These are phyloP conservation scores for Phytophthora sojae DNA, from an alignment of 352 stramenopile genomes.

Conservation along the genomic window DNA sequence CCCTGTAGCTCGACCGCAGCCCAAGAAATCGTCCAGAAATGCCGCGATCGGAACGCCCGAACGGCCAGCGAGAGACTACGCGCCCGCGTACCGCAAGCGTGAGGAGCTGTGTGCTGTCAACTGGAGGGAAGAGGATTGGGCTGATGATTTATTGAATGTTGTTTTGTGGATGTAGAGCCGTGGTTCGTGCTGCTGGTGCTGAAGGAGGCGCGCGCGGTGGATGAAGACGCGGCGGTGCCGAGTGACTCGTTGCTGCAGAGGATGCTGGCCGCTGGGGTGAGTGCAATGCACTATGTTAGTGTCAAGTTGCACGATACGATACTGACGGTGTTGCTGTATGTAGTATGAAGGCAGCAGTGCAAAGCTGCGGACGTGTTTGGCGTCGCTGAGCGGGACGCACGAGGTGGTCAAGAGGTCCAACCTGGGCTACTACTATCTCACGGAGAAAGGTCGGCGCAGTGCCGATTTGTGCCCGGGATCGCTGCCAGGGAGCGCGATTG, in stretches of 20 bases:
- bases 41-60: not conserved
- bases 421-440: constrained; percentile 59
- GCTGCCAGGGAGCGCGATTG: constrained; percentile 3
- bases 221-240: constrained; percentile 46
- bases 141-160: not conserved
- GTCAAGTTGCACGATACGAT: no score
- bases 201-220: constrained; percentile 43
- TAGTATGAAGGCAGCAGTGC: constrained; percentile 64
- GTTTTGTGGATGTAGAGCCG: constrained; percentile 50
- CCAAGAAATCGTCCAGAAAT: not conserved
- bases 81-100: constrained; percentile 72
- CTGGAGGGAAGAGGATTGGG: not conserved
- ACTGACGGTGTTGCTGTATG: no score
- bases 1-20: not conserved
- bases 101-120: constrained; percentile 7
- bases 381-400: constrained; percentile 65
- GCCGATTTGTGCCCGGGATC: constrained; percentile 54
- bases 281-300: not conserved
- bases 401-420: constrained; percentile 59
- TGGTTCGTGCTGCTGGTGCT: constrained; percentile 80
- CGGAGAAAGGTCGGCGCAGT: constrained; percentile 59
- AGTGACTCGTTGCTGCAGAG: constrained; percentile 51
- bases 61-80: constrained; percentile 43
- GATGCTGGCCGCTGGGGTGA: constrained; percentile 63
- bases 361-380: constrained; percentile 67